Conservation (phyloP, 495 filamentous ascomycete genomes). For the Evernia prunastri region DNA sequence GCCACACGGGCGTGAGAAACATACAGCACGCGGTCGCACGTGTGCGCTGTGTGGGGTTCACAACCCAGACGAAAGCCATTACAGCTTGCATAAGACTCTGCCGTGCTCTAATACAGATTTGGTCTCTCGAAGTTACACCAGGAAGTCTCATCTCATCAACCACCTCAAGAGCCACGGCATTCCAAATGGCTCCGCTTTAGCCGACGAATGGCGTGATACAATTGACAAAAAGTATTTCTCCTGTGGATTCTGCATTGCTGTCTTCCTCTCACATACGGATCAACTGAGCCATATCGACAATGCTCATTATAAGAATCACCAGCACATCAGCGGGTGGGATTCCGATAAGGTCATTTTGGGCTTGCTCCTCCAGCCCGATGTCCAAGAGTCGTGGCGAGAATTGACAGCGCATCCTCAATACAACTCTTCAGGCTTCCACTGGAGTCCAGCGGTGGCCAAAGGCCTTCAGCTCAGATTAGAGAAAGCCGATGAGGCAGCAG, state of each 20-base stretch:
- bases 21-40: background rate
- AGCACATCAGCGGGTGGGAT: background rate
- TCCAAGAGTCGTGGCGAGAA: background rate
- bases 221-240: constrained; percentile 3
- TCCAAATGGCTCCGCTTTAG: background rate
- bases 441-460: background rate
- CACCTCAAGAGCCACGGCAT: background rate
- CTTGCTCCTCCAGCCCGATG: background rate
- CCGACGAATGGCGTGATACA: background rate
- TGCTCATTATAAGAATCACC: constrained; percentile 1
- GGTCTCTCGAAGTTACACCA: background rate
- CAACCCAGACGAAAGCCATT: background rate
- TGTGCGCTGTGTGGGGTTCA: background rate
- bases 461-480: background rate
- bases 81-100: background rate
- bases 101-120: background rate
- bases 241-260: constrained; percentile 1
- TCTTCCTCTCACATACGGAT: background rate
- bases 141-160: background rate
- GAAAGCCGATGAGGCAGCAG: background rate
- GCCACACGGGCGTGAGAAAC: background rate
- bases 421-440: background rate
- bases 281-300: constrained; percentile 2
- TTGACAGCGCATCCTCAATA: background rate
- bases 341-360: constrained; percentile 2